A percentile compares a stretch with the other conserved stretches of the same genome.
These are phyloP conservation scores for Chlorella sp. DNA, from an alignment of 139 green algal species.

Conservation along the genomic window DNA sequence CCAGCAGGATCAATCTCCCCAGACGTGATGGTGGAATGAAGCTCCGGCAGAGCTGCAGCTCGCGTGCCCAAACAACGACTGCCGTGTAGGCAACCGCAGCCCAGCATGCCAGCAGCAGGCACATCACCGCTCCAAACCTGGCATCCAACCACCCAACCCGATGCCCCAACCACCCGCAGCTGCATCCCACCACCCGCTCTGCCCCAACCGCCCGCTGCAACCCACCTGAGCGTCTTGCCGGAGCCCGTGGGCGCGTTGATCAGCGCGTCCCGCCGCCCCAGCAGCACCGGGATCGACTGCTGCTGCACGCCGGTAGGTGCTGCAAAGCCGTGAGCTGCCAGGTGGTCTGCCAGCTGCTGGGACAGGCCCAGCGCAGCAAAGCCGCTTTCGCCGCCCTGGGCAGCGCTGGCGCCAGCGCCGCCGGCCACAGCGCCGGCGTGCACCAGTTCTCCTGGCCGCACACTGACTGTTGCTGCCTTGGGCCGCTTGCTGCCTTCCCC, in stretches of 20 bases:
- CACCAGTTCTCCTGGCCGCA: slow-evolving; percentile 30
- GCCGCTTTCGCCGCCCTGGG: slow-evolving; percentile 1
- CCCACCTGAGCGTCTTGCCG: slow-evolving; percentile 87
- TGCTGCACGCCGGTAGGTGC: slow-evolving; percentile 74
- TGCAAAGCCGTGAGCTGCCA: slow-evolving; percentile 54
- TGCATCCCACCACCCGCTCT: too few relatives aligned
- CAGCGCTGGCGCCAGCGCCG: not conserved
- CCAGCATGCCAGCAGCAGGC: too few relatives aligned
- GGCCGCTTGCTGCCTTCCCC: not conserved
- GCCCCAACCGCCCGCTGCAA: not conserved
- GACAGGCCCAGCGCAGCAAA: slow-evolving; percentile 39
- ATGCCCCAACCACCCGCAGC: too few relatives aligned
- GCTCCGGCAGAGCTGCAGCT: too few relatives aligned
- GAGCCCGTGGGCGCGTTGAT: slow-evolving; percentile 80
- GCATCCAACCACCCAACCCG: too few relatives aligned
- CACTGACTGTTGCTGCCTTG: not conserved
- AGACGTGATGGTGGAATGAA: too few relatives aligned
- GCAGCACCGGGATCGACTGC: slow-evolving; percentile 57
- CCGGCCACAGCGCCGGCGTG: slow-evolving; percentile 1
- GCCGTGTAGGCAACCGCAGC: too few relatives aligned
- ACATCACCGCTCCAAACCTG: too few relatives aligned
- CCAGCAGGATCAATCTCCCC: too few relatives aligned
- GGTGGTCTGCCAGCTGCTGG: slow-evolving; percentile 11
- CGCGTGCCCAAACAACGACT: too few relatives aligned
- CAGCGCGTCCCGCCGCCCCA: slow-evolving; percentile 70